These are phyloP conservation scores for Cutaneotrichosporon arboriforme DNA, from an alignment of 1,284 basidiomycete genomes.

Conservation along the genomic window DNA sequence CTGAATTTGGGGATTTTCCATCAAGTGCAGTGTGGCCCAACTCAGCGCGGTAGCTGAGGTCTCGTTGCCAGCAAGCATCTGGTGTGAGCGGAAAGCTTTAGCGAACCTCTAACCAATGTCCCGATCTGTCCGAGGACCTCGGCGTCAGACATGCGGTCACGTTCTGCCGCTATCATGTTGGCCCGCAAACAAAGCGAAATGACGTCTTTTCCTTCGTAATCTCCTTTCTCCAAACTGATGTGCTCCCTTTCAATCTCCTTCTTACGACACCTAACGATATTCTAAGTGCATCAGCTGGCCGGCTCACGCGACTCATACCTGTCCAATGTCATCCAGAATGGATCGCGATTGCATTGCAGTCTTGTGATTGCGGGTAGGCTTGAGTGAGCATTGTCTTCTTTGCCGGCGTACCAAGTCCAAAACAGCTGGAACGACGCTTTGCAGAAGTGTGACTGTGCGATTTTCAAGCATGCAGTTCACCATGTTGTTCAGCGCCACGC, in stretches of 20 bases:
- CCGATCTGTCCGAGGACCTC: constrained; percentile 72
- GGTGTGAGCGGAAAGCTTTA: not conserved
- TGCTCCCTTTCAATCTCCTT: constrained; percentile 23
- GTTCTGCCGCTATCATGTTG: constrained; percentile 54
- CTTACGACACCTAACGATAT: constrained; percentile 24
- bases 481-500: constrained; percentile 55
- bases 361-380: constrained; percentile 2
- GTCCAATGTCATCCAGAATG: constrained; percentile 5
- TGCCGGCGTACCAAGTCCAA: not conserved
- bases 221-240: constrained; percentile 39
- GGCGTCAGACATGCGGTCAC: constrained; percentile 58
- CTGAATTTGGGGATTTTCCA: constrained; percentile 56
- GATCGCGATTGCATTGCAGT: not conserved
- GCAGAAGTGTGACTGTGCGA: constrained; percentile 9
- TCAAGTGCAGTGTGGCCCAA: constrained; percentile 67
- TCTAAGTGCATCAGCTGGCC: constrained; percentile 53
- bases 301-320: constrained; percentile 41
- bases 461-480: constrained; percentile 52
- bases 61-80: constrained; percentile 61
- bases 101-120: constrained; percentile 55
- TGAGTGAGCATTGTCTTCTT: not conserved
- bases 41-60: constrained; percentile 66
- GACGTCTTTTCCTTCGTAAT: constrained; percentile 51
- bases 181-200: constrained; percentile 54
- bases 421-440: constrained; percentile 12